These are phyloP conservation scores for Epichloe aotearoae DNA, from an alignment of 2,329 filamentous ascomycete genomes.

Conservation along the genomic window DNA sequence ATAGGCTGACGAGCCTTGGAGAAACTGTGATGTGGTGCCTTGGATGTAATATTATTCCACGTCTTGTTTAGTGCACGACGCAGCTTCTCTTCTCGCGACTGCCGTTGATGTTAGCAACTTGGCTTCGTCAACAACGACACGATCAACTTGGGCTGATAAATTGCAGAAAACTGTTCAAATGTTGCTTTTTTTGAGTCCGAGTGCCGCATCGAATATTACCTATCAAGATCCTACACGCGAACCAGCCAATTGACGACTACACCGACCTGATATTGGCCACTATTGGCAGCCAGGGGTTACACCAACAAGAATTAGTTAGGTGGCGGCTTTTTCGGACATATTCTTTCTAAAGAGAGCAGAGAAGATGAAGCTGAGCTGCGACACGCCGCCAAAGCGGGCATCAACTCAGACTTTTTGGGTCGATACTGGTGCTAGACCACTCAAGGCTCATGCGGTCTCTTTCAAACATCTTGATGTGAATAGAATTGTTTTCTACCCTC, in stretches of 20 bases:
- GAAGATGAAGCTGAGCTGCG: slow-evolving; percentile 2
- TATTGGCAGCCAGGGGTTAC: slow-evolving; percentile 6
- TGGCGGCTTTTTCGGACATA: slow-evolving; percentile 2
- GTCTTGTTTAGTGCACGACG: neutral
- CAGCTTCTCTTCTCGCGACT: neutral
- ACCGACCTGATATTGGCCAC: slow-evolving; percentile 1
- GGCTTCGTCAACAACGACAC: neutral
- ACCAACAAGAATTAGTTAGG: slow-evolving; percentile 7
- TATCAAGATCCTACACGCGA: slow-evolving; percentile 1
- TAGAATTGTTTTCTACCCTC: neutral
- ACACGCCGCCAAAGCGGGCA: neutral
- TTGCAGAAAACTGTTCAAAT: neutral
- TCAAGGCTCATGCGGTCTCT: neutral
- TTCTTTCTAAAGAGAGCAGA: neutral
- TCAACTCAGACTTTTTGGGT: neutral
- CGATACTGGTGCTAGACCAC: neutral
- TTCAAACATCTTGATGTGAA: neutral
- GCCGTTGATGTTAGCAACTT: neutral
- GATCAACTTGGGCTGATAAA: neutral
- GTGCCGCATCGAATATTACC: neutral
- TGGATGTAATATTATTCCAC: neutral
- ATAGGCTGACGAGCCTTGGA: neutral
- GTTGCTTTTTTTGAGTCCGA: neutral
- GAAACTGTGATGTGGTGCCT: neutral
- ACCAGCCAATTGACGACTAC: neutral